Conservation (phyloP, 2,329 filamentous ascomycete species). For the Cryoendolithus antarcticus region DNA sequence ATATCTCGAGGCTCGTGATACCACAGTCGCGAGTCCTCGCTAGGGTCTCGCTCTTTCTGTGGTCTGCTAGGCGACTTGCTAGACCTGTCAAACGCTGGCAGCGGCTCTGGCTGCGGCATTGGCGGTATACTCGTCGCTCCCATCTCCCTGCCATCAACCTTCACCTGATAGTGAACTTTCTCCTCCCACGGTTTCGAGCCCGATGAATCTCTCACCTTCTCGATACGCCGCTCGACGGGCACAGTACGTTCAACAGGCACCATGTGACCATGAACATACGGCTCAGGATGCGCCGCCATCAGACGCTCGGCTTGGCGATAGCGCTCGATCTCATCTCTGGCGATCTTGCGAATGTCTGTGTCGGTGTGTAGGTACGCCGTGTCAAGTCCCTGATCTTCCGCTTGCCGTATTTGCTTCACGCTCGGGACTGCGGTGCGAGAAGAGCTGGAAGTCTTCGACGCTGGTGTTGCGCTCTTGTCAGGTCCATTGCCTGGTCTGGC, state of each 20-base stretch:
- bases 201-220: constrained; percentile 8
- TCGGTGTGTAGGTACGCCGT: constrained; percentile 2
- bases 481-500: no score
- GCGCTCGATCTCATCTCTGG: constrained; percentile 22
- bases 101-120: not conserved
- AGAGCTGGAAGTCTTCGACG: no score
- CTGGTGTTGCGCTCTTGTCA: no score
- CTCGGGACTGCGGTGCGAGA: no score
- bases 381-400: no score
- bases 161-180: not conserved
- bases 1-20: not conserved
- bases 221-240: constrained; percentile 15
- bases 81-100: not conserved
- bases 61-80: not conserved
- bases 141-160: not conserved
- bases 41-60: not conserved
- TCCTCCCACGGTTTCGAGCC: constrained; percentile 8
- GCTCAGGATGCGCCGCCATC: constrained; percentile 17
- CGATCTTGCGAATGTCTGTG: constrained; percentile 19
- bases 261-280: constrained; percentile 21
- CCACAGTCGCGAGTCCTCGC: constrained; percentile 1
- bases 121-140: not conserved
- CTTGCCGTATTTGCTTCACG: no score
- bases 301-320: constrained; percentile 23
- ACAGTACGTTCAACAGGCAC: constrained; percentile 11